A percentile compares a stretch with the other conserved stretches of the same genome.
These are phyloP conservation scores for Sporothrix pallida DNA, from an alignment of 2,329 filamentous ascomycete species.

Conservation along the genomic window DNA sequence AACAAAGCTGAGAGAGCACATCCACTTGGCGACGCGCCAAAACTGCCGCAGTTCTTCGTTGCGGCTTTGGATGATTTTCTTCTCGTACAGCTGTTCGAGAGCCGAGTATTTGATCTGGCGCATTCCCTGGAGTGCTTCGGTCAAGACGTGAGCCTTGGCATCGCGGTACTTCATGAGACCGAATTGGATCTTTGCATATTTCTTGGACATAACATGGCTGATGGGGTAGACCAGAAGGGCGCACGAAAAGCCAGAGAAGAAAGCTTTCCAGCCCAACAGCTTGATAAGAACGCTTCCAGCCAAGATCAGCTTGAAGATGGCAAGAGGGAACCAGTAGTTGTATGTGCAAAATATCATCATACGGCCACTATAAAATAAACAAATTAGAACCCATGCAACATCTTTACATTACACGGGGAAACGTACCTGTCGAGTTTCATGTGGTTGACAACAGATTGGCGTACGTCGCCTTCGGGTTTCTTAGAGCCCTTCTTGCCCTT, in stretches of 20 bases:
- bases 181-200: slow-evolving; percentile 44
- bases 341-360: slow-evolving; percentile 45
- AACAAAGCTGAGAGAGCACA: slow-evolving; percentile 43
- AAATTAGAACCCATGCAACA: slow-evolving; percentile 11
- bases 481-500: slow-evolving; percentile 31
- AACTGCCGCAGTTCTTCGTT: slow-evolving; percentile 47
- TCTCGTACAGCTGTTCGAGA: slow-evolving; percentile 46
- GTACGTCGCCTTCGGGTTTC: slow-evolving; percentile 39
- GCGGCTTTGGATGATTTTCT: slow-evolving; percentile 45
- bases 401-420: too few species aligned
- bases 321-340: slow-evolving; percentile 46
- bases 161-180: slow-evolving; percentile 48
- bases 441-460: slow-evolving; percentile 47
- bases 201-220: slow-evolving; percentile 43
- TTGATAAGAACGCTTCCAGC: slow-evolving; percentile 44
- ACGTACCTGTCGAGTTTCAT: slow-evolving; percentile 47
- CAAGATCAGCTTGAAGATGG: slow-evolving; percentile 45
- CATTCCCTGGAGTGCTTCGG: slow-evolving; percentile 48
- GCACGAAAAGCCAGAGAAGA: slow-evolving; percentile 43
- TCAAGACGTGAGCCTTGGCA: slow-evolving; percentile 46
- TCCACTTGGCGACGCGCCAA: slow-evolving; percentile 44
- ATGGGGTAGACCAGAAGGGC: slow-evolving; percentile 42
- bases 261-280: slow-evolving; percentile 45
- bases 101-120: slow-evolving; percentile 49
- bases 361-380: slow-evolving; percentile 39